Percentiles rank a stretch among this genome's conserved stretches.
phyloP scores from a whole-genome alignment of 805 yeast genomes.

The Yarrowia sp. region DNA sequence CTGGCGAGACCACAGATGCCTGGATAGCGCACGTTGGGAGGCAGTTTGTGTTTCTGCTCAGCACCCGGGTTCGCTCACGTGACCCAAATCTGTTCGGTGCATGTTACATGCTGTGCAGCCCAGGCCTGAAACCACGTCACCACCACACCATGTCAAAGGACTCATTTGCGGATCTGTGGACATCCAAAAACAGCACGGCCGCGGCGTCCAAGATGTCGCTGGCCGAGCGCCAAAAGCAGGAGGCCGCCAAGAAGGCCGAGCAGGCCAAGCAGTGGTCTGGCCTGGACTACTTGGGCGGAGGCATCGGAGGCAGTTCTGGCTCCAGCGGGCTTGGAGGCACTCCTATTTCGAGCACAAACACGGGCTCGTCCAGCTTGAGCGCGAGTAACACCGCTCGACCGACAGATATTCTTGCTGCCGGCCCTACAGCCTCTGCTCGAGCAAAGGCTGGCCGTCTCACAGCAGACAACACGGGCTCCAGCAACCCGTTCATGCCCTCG shows the following conservation, averaged over 20 bases:
- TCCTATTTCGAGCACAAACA: neutral
- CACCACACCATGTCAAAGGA: slow-evolving; percentile 18
- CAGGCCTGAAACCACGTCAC: slow-evolving; percentile 15
- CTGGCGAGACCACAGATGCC: too few species aligned
- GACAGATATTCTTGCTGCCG: slow-evolving; percentile 4
- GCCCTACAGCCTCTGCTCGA: neutral
- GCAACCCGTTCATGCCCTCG: slow-evolving; percentile 19
- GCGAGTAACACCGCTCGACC: neutral
- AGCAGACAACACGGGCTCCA: slow-evolving; percentile 12
- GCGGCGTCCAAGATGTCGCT: slow-evolving; percentile 23
- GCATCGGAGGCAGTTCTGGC: slow-evolving; percentile 2
- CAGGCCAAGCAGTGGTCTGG: slow-evolving; percentile 15
- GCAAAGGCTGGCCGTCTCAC: neutral
- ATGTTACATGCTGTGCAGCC: slow-evolving; percentile 20
- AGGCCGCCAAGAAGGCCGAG: slow-evolving; percentile 23
- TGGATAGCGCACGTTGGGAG: neutral
- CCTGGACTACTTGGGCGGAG: neutral
- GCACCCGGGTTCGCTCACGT: neutral
- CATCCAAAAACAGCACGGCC: neutral
- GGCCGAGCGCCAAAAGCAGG: slow-evolving; percentile 22
- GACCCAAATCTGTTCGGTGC: neutral
- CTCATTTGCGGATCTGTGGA: slow-evolving; percentile 13
- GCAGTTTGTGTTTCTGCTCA: neutral
- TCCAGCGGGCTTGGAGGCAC: neutral
- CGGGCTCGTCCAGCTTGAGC: slow-evolving; percentile 2